Evolutionary conservation across 2,329 filamentous ascomycete species (phyloP).

Genomic region (Cylindrodendrum hubeiense): DNA sequence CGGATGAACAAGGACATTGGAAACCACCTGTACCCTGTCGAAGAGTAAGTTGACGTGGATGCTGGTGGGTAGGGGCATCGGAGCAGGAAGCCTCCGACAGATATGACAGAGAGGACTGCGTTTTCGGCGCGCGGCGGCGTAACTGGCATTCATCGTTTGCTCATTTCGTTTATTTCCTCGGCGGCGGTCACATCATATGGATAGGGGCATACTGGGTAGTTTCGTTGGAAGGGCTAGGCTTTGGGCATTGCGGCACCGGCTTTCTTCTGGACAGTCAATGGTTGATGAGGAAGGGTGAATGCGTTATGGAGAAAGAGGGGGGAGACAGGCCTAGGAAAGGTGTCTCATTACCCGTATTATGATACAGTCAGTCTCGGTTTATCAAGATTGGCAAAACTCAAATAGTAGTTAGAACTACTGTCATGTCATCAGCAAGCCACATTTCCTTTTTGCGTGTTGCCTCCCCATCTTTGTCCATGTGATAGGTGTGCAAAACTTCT

Average conservation of each 20-base stretch:
- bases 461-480: too few species aligned
- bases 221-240: constrained; percentile 14
- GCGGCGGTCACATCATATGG: constrained; percentile 40
- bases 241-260: constrained; percentile 4
- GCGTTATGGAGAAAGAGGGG: neutral
- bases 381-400: neutral
- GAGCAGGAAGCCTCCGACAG: constrained; percentile 18
- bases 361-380: neutral
- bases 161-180: constrained; percentile 39
- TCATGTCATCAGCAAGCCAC: neutral
- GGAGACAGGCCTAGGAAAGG: neutral
- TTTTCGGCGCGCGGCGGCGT: constrained; percentile 44
- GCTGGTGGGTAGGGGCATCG: neutral
- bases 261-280: neutral
- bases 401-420: neutral
- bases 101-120: constrained; percentile 39
- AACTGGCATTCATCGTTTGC: constrained; percentile 43
- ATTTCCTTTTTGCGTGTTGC: neutral
- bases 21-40: constrained; percentile 85
- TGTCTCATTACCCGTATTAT: neutral
- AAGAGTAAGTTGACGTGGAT: constrained; percentile 36
- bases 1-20: constrained; percentile 98
- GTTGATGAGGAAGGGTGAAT: neutral
- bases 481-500: too few species aligned
- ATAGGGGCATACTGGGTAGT: constrained; percentile 21